A percentile compares a stretch with the other conserved stretches of the same genome.
These are phyloP conservation scores for Lippia alba DNA, from an alignment of 305 asterid species.

Conservation along the genomic window DNA sequence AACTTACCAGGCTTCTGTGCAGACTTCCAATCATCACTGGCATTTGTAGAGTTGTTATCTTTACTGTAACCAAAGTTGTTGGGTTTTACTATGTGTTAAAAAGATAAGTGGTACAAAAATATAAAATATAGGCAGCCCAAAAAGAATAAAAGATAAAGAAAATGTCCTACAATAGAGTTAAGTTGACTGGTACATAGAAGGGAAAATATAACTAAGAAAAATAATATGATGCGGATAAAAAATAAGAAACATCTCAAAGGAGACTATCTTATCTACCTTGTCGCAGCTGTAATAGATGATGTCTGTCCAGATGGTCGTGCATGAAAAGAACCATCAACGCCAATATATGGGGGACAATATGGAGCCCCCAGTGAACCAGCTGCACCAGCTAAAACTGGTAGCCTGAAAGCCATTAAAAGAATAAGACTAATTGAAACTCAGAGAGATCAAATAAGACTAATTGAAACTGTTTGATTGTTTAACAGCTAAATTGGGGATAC, in stretches of 20 bases:
- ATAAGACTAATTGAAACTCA: no score
- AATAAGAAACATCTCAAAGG: constrained; percentile 3
- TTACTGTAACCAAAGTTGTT: constrained; percentile 58
- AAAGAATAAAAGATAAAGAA: no score
- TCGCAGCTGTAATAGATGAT: constrained; percentile 54
- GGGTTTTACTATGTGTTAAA: no score
- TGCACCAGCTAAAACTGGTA: constrained; percentile 96
- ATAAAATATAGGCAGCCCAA: neutral
- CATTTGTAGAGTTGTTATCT: constrained; percentile 60
- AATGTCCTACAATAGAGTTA: no score
- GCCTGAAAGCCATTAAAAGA: constrained; percentile 49
- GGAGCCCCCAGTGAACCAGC: constrained; percentile 86
- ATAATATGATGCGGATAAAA: no score
- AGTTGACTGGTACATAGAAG: no score
- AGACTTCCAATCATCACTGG: constrained; percentile 65
- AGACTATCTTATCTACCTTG: constrained; percentile 56
- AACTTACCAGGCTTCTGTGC: constrained; percentile 78
- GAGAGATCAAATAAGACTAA: no score
- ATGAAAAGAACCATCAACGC: constrained; percentile 83
- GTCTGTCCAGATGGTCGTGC: constrained; percentile 73
- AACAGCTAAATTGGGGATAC: no score
- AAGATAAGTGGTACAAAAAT: no score
- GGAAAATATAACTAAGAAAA: no score
- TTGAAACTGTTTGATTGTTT: no score
- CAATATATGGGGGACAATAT: constrained; percentile 76